A percentile compares a stretch with the other conserved stretches of the same genome.
Conservation (phyloP, 2,329 filamentous ascomycete genomes). For the Monilinia fructigena region DNA sequence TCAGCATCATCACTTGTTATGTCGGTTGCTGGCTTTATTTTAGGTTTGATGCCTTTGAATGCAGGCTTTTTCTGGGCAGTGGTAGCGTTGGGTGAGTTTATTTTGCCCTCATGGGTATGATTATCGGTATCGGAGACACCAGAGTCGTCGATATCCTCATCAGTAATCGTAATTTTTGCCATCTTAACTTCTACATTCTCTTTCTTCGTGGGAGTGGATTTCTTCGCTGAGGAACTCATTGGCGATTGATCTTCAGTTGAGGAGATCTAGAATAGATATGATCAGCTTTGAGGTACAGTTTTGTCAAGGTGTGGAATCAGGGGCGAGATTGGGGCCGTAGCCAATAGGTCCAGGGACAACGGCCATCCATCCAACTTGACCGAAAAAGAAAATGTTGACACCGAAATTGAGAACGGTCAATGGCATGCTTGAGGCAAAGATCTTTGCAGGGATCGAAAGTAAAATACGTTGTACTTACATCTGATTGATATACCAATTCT, state of each 20-base stretch:
- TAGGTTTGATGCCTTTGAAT: background rate
- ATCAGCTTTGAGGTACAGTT: background rate
- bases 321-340: background rate
- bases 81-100: background rate
- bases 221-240: background rate
- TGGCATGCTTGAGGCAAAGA: background rate
- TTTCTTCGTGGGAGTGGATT: background rate
- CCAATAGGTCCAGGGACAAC: background rate
- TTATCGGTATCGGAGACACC: background rate
- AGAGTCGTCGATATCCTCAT: background rate
- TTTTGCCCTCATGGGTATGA: background rate
- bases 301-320: too few relatives aligned
- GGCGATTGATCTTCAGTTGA: background rate
- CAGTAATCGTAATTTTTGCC: background rate
- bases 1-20: background rate
- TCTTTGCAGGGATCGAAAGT: background rate
- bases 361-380: background rate
- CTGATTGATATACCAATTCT: background rate
- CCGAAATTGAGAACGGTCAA: background rate
- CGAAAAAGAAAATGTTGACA: background rate
- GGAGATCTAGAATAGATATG: background rate
- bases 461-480: background rate
- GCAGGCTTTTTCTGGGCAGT: background rate
- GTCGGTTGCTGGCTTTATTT: background rate
- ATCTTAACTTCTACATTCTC: background rate